Conservation (phyloP, 352 stramenopile species). For the Aphanomyces cochlioides region DNA sequence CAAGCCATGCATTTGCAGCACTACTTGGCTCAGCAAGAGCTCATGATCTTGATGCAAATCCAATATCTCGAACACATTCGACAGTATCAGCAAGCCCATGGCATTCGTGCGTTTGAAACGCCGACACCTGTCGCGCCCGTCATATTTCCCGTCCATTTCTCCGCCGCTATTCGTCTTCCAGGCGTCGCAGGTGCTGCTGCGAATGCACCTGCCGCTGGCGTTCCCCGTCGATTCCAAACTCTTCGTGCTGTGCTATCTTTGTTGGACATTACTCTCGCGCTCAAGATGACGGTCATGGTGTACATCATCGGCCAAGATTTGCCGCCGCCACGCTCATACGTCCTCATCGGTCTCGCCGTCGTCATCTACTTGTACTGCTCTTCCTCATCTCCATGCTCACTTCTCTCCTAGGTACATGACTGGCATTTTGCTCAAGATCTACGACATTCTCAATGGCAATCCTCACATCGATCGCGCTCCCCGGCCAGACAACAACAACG, state of each 20-base stretch:
- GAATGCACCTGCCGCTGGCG: neutral
- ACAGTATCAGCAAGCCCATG: slow-evolving; percentile 26
- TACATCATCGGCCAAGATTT: slow-evolving; percentile 86
- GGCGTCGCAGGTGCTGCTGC: neutral
- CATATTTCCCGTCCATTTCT: neutral
- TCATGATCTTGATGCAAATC: slow-evolving; percentile 71
- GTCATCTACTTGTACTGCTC: slow-evolving; percentile 62
- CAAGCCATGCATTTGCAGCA: slow-evolving; percentile 38
- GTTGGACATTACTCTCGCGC: slow-evolving; percentile 66
- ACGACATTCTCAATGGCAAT: slow-evolving; percentile 47
- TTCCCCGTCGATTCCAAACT: slow-evolving; percentile 1
- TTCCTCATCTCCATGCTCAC: neutral
- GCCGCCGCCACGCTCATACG: slow-evolving; percentile 62
- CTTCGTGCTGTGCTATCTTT: slow-evolving; percentile 52
- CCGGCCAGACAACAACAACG: slow-evolving; percentile 22
- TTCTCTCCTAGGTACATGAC: slow-evolving; percentile 55
- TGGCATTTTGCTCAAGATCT: slow-evolving; percentile 77
- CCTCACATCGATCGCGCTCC: slow-evolving; percentile 32
- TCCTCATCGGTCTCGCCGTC: slow-evolving; percentile 69
- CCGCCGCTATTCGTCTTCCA: neutral
- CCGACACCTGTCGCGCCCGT: neutral
- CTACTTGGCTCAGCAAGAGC: slow-evolving; percentile 73
- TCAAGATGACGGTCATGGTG: slow-evolving; percentile 88
- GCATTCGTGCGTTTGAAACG: neutral
- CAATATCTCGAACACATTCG: slow-evolving; percentile 49